A percentile compares a stretch with the other conserved stretches of the same genome.
These are phyloP conservation scores for Botryotinia calthae DNA, from an alignment of 2,329 filamentous ascomycete genomes.

Conservation along the genomic window DNA sequence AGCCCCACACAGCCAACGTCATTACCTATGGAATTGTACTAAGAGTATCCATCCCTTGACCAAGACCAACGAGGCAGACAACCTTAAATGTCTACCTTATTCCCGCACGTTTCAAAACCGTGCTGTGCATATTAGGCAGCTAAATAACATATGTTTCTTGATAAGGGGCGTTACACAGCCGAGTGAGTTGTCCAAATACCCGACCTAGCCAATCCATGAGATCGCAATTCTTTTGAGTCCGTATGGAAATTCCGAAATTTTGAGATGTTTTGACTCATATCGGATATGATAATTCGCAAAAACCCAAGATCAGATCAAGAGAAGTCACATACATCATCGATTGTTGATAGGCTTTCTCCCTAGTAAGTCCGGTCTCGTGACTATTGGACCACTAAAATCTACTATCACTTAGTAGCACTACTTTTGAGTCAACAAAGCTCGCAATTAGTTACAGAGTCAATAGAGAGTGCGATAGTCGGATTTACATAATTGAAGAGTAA, in stretches of 20 bases:
- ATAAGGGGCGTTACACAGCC: not conserved
- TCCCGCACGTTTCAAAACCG: not conserved
- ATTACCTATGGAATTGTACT: not conserved
- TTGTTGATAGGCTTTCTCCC: not conserved
- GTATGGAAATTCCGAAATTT: not conserved
- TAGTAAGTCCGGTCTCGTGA: not conserved
- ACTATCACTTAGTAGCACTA: not conserved
- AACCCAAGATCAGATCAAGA: not conserved
- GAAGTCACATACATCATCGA: not conserved
- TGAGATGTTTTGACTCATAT: not conserved
- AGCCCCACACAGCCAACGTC: conserved; percentile 5
- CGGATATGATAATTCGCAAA: not conserved
- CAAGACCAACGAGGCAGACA: not conserved
- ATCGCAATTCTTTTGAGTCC: not conserved
- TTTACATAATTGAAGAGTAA: not conserved
- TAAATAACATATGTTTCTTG: not conserved
- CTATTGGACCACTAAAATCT: not conserved
- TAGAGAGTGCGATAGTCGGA: not conserved
- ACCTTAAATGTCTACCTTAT: not conserved
- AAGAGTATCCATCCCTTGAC: not conserved
- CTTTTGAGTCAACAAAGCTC: not conserved
- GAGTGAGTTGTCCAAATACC: not conserved
- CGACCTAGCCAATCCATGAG: not conserved
- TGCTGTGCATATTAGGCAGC: conserved; percentile 2
- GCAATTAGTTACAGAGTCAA: not conserved